Evolutionary conservation across 169 alveolate genomes (phyloP).

Genomic region (Eimeria maxima): DNA sequence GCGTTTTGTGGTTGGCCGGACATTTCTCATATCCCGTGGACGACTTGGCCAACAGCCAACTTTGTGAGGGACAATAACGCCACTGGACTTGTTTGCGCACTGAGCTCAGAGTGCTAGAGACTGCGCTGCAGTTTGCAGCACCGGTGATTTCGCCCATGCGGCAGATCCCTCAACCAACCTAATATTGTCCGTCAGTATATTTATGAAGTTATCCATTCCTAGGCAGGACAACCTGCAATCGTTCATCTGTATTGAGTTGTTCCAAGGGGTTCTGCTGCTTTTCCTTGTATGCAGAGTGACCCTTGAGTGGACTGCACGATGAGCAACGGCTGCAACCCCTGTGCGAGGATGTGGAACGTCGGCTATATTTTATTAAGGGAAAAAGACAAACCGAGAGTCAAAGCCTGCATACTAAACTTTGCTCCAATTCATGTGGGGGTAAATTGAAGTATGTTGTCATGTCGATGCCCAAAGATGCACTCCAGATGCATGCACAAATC

Average conservation of each 20-base stretch:
- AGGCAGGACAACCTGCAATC: neutral
- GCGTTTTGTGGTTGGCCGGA: constrained; percentile 85
- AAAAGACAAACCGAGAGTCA: neutral
- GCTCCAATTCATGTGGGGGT: neutral
- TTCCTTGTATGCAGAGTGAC: neutral
- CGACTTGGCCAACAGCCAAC: neutral
- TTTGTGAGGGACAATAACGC: neutral
- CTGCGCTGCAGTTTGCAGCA: neutral
- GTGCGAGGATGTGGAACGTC: neutral
- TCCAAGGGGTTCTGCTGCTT: neutral
- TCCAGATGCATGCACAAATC: constrained; percentile 33
- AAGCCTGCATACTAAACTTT: neutral
- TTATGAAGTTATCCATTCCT: neutral
- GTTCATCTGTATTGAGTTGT: neutral
- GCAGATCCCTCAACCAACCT: neutral
- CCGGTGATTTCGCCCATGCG: neutral
- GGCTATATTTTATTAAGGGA: neutral
- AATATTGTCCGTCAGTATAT: neutral
- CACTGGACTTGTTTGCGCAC: neutral
- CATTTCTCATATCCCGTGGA: constrained; percentile 65
- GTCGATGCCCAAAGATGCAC: constrained; percentile 14
- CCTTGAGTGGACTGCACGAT: neutral
- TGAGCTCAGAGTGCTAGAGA: neutral
- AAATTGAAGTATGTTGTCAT: neutral
- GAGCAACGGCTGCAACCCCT: neutral